These are phyloP conservation scores for Hymenotorrendiella dingleyae DNA, from an alignment of 2,329 filamentous ascomycete genomes.

Conservation along the genomic window DNA sequence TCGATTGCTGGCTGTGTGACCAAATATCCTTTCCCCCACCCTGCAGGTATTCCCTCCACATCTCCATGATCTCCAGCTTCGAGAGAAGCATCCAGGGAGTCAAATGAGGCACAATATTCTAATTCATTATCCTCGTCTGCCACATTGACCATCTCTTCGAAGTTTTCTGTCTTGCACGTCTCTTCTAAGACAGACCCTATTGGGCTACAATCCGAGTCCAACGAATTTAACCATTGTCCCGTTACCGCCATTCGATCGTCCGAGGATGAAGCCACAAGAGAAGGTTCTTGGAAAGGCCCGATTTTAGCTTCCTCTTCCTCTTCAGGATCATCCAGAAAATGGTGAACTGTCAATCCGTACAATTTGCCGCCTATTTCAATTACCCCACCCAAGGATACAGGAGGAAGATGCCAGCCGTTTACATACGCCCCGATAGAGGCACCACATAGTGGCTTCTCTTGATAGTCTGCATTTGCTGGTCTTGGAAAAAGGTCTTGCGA, in stretches of 20 bases:
- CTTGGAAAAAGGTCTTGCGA: no score
- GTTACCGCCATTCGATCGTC: neutral
- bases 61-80: conserved; percentile 58
- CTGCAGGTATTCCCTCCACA: conserved; percentile 69
- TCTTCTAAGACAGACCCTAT: no score
- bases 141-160: conserved; percentile 54
- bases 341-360: conserved; percentile 30
- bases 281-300: conserved; percentile 26
- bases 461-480: neutral
- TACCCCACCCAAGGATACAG: neutral
- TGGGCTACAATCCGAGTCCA: conserved; percentile 13
- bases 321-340: conserved; percentile 76
- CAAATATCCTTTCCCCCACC: conserved; percentile 69
- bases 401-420: neutral
- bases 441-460: neutral
- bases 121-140: conserved; percentile 55
- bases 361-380: neutral
- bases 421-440: neutral
- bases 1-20: conserved; percentile 91
- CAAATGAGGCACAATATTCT: conserved; percentile 11
- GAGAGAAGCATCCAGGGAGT: conserved; percentile 33
- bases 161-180: no score
- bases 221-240: neutral
- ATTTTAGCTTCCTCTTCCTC: conserved; percentile 30
- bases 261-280: conserved; percentile 25